These are phyloP conservation scores for Helichrysum umbraculigerum DNA, from an alignment of 129 eudicot species.

Conservation along the genomic window DNA sequence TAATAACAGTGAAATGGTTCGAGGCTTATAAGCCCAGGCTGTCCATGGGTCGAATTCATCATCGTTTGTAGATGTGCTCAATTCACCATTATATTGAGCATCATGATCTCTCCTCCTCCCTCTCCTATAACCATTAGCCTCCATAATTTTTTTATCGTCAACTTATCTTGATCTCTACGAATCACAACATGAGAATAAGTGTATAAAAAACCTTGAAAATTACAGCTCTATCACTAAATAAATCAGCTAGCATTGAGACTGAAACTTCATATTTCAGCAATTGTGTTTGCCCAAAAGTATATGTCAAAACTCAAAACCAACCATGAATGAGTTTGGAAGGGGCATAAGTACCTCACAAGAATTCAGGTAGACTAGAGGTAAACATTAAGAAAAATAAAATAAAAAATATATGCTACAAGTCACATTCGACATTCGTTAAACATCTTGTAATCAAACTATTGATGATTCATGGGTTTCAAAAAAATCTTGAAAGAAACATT, in stretches of 20 bases:
- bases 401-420: not conserved
- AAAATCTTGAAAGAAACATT: conserved; percentile 12
- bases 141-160: conserved; percentile 42
- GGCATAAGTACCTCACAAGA: not conserved
- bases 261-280: conserved; percentile 1
- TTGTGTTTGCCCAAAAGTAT: not conserved
- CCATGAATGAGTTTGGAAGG: not conserved
- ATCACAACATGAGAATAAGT: conserved; percentile 18
- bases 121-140: conserved; percentile 54
- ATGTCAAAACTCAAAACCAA: not conserved
- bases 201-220: not conserved
- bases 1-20: conserved; percentile 76
- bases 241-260: not conserved
- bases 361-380: no score
- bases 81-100: conserved; percentile 59
- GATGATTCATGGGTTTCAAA: conserved; percentile 9
- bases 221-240: not conserved
- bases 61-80: conserved; percentile 44
- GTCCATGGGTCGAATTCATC: conserved; percentile 99
- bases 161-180: conserved; percentile 24
- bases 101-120: conserved; percentile 44
- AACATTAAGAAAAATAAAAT: not conserved
- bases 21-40: conserved; percentile 99
- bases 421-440: not conserved
- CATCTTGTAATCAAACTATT: conserved; percentile 13